Evolutionary conservation across 331 rosid genomes (phyloP), one percentile per base, ranked within the genome.

Genomic region (Erythrophleum ivorense): DNA sequence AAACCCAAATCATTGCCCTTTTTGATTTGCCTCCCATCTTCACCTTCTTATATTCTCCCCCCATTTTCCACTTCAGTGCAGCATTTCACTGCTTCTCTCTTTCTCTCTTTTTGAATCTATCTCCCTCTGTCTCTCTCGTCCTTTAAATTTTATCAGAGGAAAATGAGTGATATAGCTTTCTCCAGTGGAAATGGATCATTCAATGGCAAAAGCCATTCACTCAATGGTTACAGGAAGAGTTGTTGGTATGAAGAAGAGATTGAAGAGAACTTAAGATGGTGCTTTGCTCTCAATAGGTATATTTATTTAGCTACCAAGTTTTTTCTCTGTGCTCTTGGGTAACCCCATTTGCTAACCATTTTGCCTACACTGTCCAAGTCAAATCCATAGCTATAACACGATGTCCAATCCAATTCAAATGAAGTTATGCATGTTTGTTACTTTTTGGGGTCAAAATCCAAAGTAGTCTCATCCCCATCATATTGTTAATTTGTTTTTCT

Each of bases 161-260:
- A 71, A 43, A 95, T 95, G 98, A 94, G 94, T 71, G 95, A 90
- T 53, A 81, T 89, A 87, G 90, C 96, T 79, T 82, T 87, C 82
- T 74, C 89, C 75, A 88, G 88, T 81, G 94, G 89, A 38, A 84
- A 85, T 78, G 94, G 87, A 24, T 24, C 29, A 69, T 89, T 83
- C 59, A 85, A 84, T 80, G 94, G 88, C 45, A 90, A 91, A 80
- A 82, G 50, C 45, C 89, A 89, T 78, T 73, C 97, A 0, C 88
- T 87, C 10, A 93, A 88, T 91, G 98, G 98, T 68, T 93, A 93
- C 62, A 84, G 98, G 78, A 95, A 93, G 79, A 93, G 98, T 76
- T 95, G 98, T 81, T 95, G 98, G 98, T 95, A 95, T 67, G 98
- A 95, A 80, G 98, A 95, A 80, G 98, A 95, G 88, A 95, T 93